These are phyloP conservation scores for Hygrophila difformis DNA, from an alignment of 257 asterid genomes.

Conservation along the genomic window DNA sequence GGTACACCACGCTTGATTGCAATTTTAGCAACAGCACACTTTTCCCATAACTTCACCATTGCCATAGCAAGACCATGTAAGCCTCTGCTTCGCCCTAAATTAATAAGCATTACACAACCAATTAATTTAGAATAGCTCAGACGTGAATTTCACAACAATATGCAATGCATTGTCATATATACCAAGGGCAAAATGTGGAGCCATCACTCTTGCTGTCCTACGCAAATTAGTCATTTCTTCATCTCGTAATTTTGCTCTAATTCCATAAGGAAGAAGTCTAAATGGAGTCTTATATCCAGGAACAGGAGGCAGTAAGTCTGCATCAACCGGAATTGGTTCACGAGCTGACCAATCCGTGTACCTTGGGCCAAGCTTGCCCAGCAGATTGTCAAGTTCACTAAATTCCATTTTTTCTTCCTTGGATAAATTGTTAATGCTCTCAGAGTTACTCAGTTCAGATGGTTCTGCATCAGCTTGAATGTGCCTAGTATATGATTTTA, in stretches of 20 bases:
- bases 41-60: constrained; percentile 85
- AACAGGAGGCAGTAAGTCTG: constrained; percentile 71
- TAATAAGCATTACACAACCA: constrained; percentile 2
- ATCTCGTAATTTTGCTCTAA: constrained; percentile 38
- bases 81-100: constrained; percentile 72
- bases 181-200: constrained; percentile 96
- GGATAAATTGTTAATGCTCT: constrained; percentile 27
- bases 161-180: constrained; percentile 8
- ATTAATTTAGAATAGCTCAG: background rate
- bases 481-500: constrained; percentile 43
- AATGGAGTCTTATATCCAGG: constrained; percentile 67
- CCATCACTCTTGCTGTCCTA: constrained; percentile 54
- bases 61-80: constrained; percentile 85
- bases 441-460: constrained; percentile 17
- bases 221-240: constrained; percentile 72
- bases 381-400: constrained; percentile 44
- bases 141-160: constrained; percentile 12
- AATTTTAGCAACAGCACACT: constrained; percentile 69
- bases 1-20: constrained; percentile 88
- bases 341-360: constrained; percentile 84
- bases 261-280: constrained; percentile 68
- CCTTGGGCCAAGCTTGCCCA: constrained; percentile 82
- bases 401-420: constrained; percentile 47
- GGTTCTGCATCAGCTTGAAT: constrained; percentile 24
- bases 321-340: constrained; percentile 85